A percentile compares a stretch with the other conserved stretches of the same genome.
Conservation (phyloP, 352 stramenopile genomes). For the Phytopythium vexans region DNA sequence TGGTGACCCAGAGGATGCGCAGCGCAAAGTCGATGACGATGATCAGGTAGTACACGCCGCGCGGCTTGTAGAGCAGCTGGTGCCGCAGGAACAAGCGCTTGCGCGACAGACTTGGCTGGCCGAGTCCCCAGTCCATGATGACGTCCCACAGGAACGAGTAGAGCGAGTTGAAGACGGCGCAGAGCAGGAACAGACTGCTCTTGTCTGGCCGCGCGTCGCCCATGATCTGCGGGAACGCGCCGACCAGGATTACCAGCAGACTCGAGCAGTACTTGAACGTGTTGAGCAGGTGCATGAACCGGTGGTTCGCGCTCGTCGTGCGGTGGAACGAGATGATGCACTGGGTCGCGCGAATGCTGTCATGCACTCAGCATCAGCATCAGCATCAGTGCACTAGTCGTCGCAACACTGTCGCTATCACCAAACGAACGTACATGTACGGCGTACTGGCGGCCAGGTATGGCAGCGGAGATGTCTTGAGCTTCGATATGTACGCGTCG, state of each 20-base stretch:
- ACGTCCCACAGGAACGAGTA: constrained; percentile 98
- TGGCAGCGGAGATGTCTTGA: constrained; percentile 67
- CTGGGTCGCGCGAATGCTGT: constrained; percentile 72
- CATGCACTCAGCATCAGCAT: constrained; percentile 5
- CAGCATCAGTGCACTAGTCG: too few species aligned
- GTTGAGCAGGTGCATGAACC: constrained; percentile 81
- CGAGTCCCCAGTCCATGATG: constrained; percentile 95
- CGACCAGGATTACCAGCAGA: constrained; percentile 73
- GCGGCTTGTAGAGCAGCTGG: constrained; percentile 57
- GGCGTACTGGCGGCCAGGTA: constrained; percentile 68
- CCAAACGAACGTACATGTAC: constrained; percentile 53
- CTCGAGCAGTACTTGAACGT: constrained; percentile 86
- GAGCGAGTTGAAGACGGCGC: constrained; percentile 90
- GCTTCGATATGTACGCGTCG: constrained; percentile 60
- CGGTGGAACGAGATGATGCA: constrained; percentile 82
- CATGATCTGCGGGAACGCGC: constrained; percentile 73
- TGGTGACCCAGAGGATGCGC: constrained; percentile 94
- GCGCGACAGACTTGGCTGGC: constrained; percentile 54
- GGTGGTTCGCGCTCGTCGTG: constrained; percentile 60
- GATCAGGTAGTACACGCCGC: constrained; percentile 87
- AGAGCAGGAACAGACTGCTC: constrained; percentile 72
- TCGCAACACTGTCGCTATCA: neutral
- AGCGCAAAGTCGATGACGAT: constrained; percentile 93
- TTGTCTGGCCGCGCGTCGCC: constrained; percentile 41
- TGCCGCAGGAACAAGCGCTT: constrained; percentile 54